Base-by-base conservation (phyloP, 768 basidiomycete species). In the Phylloporus rhodoxanthus region DNA sequence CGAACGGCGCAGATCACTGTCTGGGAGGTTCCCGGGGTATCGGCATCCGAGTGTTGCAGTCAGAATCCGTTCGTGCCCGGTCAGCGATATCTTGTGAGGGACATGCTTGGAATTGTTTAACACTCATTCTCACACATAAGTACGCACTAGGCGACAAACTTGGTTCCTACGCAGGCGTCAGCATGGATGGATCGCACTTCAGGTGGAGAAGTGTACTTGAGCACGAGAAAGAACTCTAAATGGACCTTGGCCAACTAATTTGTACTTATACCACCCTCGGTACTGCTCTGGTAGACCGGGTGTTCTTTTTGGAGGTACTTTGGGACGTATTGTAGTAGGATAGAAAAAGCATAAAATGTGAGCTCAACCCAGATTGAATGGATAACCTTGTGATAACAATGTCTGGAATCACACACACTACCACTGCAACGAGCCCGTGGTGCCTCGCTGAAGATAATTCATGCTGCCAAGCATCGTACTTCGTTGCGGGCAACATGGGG, bases 1-100 rank as follows among this genome's bases (percentile, higher is more conserved):
- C 77, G 89, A 43, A 73, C 69, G 2, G 92, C 84, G 0, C 87
- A 89, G 62, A 56, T 97, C 47, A 93, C 86, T 0, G 77, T 94
- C 4, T 93, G 90, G 90, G 89, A 94, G 58, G 83, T 79, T 2
- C 68, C 79, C 4, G 70, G 70, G 11, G 51, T 86, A 23, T 70
- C 68, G 1, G 57, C 72, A n/a, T 69, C 70, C 20, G 84, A 86
- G 53, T 78, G 74, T 5, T 72, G 66, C n/a, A 60, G 64, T 46
- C 60, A 74, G 43, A 73, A 81, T 29, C 52, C 70, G 5, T 80
- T 94, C 53, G 67, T 72, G 38, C 74, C 75, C 26, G 86, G 88
- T 1, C 79, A 85, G 61, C 69, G 80, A 47, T 93, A 84, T 60
- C 58, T 84, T 60, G 89, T 89, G 50, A 57, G 81, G 67, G 2